phyloP scores from a whole-genome alignment of 1,284 basidiomycete genomes.

The Anthracocystis panici-leucophaei region DNA sequence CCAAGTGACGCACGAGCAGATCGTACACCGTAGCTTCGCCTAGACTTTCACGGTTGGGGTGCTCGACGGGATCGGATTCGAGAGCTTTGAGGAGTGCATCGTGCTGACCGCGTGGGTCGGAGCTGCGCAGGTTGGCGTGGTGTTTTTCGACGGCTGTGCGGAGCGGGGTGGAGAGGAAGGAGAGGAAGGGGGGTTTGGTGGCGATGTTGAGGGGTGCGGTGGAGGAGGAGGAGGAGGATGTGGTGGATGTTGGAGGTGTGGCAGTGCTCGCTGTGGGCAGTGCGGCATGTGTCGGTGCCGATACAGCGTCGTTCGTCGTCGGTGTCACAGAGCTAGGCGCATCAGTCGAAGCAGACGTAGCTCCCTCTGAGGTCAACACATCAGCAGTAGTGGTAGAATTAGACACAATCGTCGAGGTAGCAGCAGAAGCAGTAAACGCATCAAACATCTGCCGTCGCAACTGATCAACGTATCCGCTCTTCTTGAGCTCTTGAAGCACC shows the following conservation, averaged over 20 bases:
- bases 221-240: not conserved
- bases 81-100: conserved; percentile 26
- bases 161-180: conserved; percentile 15
- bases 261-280: not conserved
- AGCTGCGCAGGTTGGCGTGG: conserved; percentile 24
- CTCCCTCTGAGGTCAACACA: not conserved
- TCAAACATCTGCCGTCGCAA: conserved; percentile 37
- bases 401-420: not conserved
- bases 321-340: not conserved
- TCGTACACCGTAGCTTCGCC: conserved; percentile 37
- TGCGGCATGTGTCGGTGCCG: not conserved
- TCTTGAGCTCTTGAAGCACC: conserved; percentile 38
- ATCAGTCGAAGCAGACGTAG: not conserved
- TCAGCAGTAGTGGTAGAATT: not conserved
- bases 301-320: not conserved
- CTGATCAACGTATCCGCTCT: conserved; percentile 33
- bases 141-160: conserved; percentile 19
- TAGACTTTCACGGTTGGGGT: not conserved
- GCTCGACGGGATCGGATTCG: conserved; percentile 17
- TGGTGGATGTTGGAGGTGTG: not conserved
- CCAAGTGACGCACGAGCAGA: conserved; percentile 20
- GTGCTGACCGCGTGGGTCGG: conserved; percentile 23
- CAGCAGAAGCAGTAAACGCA: conserved; percentile 14
- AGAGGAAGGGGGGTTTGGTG: conserved; percentile 15
- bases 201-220: conserved; percentile 10